These are phyloP conservation scores for Tilletia caries DNA, from an alignment of 1,284 basidiomycete genomes.

Conservation along the genomic window DNA sequence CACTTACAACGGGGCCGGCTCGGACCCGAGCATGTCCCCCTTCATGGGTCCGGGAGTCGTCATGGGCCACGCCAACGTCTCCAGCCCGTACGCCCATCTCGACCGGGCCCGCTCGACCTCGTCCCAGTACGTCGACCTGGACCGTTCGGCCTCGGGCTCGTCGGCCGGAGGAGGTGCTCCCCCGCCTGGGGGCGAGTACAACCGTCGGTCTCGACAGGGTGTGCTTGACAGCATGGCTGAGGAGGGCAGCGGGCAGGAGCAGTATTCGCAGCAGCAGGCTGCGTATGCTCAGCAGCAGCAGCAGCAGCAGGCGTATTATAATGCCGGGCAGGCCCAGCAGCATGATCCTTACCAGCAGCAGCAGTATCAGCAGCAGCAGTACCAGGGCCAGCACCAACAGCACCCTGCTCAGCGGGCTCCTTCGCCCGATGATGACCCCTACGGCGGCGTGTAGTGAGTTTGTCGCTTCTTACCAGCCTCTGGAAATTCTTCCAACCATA, in stretches of 20 bases:
- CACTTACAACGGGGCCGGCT: too few relatives aligned
- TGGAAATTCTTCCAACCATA: background rate
- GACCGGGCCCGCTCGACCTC: constrained; percentile 28
- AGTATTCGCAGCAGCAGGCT: constrained; percentile 21
- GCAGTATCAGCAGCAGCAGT: background rate
- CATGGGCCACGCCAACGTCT: constrained; percentile 30
- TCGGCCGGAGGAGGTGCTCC: constrained; percentile 15
- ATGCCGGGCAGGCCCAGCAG: too few relatives aligned
- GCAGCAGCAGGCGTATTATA: background rate
- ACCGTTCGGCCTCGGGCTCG: constrained; percentile 23
- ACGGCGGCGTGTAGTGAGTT: constrained; percentile 7
- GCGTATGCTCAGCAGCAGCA: background rate
- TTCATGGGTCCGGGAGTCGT: constrained; percentile 29
- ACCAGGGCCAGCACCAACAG: background rate
- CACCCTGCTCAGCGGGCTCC: background rate
- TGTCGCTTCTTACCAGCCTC: background rate
- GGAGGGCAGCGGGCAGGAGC: background rate
- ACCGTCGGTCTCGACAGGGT: constrained; percentile 17
- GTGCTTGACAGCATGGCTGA: constrained; percentile 11
- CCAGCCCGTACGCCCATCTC: constrained; percentile 46
- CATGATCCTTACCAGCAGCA: background rate
- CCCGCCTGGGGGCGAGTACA: constrained; percentile 16
- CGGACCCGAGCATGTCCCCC: constrained; percentile 33
- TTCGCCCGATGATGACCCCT: constrained; percentile 1
- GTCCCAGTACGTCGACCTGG: constrained; percentile 14